A percentile compares a stretch with the other conserved stretches of the same genome.
Evolutionary conservation across 116 monocot genomes (phyloP).

Genomic region (Phalaenopsis hybrid): DNA sequence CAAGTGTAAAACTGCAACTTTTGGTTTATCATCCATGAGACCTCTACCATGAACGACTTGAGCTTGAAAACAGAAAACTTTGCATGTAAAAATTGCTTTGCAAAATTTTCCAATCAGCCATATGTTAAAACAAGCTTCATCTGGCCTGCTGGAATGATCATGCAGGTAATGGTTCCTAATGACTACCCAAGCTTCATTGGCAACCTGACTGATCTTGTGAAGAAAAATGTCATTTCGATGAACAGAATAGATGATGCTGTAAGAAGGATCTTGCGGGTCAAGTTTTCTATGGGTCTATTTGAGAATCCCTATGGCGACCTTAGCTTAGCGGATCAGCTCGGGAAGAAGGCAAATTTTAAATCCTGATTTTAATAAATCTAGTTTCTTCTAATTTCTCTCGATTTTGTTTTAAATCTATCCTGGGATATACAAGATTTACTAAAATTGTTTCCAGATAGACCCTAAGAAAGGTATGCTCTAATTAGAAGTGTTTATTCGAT

Average conservation of each 20-base stretch:
- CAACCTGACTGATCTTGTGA: slow-evolving; percentile 18
- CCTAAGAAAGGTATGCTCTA: not conserved
- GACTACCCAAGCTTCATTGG: slow-evolving; percentile 19
- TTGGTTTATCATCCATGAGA: too few species aligned
- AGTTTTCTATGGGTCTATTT: slow-evolving; percentile 35
- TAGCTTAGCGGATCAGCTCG: slow-evolving; percentile 18
- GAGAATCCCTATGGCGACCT: slow-evolving; percentile 31
- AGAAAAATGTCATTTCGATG: slow-evolving; percentile 25
- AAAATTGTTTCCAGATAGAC: not conserved
- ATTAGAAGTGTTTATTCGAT: not conserved
- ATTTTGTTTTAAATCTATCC: too few species aligned
- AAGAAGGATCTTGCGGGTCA: slow-evolving; percentile 28
- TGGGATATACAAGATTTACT: too few species aligned
- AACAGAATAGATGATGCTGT: slow-evolving; percentile 36
- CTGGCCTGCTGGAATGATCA: too few species aligned
- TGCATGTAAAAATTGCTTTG: too few species aligned
- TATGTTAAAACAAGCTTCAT: too few species aligned
- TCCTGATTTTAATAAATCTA: too few species aligned
- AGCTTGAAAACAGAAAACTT: too few species aligned
- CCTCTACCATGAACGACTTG: too few species aligned
- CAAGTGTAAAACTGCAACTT: not conserved
- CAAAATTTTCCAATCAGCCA: too few species aligned
- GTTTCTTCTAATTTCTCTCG: too few species aligned
- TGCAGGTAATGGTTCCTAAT: slow-evolving; percentile 23
- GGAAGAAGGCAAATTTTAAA: slow-evolving; percentile 7